Percentiles rank a stretch among this genome's conserved stretches.
These are phyloP conservation scores for Sporothrix protearum DNA, from an alignment of 2,329 filamentous ascomycete species.

Conservation along the genomic window DNA sequence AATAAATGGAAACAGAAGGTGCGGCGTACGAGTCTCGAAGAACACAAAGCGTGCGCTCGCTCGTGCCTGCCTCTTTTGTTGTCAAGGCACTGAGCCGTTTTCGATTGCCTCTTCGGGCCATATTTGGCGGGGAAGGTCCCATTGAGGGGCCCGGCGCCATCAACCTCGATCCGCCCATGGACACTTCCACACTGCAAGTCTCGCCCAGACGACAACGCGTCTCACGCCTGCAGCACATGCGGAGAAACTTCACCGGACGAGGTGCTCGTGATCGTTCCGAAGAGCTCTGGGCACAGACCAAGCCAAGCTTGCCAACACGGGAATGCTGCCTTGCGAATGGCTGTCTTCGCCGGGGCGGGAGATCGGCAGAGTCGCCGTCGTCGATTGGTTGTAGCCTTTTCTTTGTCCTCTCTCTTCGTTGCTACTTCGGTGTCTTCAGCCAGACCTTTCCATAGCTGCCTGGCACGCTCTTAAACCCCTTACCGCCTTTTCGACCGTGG, in stretches of 20 bases:
- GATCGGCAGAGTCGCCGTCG: neutral
- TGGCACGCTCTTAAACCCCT: neutral
- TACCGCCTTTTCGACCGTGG: neutral
- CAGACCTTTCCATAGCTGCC: neutral
- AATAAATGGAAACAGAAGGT: neutral
- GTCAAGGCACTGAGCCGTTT: neutral
- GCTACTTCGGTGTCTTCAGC: neutral
- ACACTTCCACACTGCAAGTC: neutral
- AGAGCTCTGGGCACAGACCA: neutral
- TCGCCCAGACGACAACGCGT: neutral
- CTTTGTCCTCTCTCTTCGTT: neutral
- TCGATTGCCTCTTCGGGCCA: conserved; percentile 5
- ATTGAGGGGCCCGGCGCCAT: too few relatives aligned
- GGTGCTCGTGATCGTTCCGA: conserved; percentile 11
- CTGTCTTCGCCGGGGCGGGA: neutral
- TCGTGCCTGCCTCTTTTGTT: neutral
- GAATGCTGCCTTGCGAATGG: conserved; percentile 5
- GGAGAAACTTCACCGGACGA: conserved; percentile 15
- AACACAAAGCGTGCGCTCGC: neutral
- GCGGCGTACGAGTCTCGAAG: neutral
- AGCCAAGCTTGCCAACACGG: neutral
- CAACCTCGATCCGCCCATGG: neutral
- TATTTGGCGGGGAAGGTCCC: neutral
- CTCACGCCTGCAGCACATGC: neutral
- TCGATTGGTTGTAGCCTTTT: neutral